These are phyloP conservation scores for Galeopsis tetrahit DNA, from an alignment of 257 asterid genomes.

Conservation along the genomic window DNA sequence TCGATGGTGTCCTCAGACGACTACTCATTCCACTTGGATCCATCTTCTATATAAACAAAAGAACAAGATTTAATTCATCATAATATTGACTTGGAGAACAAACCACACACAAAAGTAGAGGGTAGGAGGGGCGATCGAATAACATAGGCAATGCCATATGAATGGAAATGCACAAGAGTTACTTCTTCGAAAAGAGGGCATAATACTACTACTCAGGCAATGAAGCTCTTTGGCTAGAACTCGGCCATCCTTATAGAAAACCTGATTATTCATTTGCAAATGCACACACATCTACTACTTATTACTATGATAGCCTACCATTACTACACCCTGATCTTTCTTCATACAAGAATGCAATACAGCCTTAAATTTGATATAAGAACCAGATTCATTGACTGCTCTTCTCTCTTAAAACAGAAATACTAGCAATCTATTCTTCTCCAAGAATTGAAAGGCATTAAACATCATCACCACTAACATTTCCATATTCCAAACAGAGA, in stretches of 20 bases:
- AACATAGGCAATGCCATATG: background rate
- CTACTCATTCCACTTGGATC: slow-evolving; percentile 64
- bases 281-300: background rate
- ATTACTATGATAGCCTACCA: background rate
- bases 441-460: background rate
- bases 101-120: background rate
- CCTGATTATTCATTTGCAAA: too few relatives aligned
- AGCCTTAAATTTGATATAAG: background rate
- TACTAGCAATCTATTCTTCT: background rate
- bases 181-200: background rate
- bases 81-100: background rate
- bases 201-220: background rate
- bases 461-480: background rate
- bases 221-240: too few relatives aligned
- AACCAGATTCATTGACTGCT: background rate
- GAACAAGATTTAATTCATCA: slow-evolving; percentile 26
- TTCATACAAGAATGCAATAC: background rate
- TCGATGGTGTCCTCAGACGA: slow-evolving; percentile 58
- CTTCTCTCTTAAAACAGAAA: background rate
- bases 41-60: slow-evolving; percentile 46
- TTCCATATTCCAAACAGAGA: background rate
- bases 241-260: too few relatives aligned
- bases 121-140: background rate
- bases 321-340: background rate
- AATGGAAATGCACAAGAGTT: slow-evolving; percentile 1